These are phyloP conservation scores for Kwoniella mangroviensis DNA, from an alignment of 768 basidiomycete genomes.

Conservation along the genomic window DNA sequence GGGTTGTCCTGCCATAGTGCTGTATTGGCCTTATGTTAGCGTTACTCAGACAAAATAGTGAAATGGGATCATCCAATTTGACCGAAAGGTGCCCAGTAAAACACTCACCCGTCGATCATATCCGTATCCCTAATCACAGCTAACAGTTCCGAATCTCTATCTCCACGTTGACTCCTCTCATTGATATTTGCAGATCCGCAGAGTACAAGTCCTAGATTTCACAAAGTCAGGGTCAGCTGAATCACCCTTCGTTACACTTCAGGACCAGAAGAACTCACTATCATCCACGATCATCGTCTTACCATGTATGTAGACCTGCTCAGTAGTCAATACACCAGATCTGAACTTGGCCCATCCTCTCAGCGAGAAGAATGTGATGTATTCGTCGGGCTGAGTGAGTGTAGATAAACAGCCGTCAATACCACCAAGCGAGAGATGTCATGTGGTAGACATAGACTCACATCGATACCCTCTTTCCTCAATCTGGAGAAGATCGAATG, in stretches of 20 bases:
- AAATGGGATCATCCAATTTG: background rate
- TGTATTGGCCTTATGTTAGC: constrained; percentile 47
- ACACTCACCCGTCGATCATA: constrained; percentile 82
- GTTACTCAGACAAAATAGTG: too few species aligned
- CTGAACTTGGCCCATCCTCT: constrained; percentile 92
- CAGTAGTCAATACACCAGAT: constrained; percentile 80
- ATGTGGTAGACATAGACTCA: constrained; percentile 58
- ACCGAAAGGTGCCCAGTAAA: background rate
- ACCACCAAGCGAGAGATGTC: too few species aligned
- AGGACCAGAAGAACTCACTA: constrained; percentile 59
- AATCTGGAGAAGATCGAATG: constrained; percentile 87
- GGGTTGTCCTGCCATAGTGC: constrained; percentile 90
- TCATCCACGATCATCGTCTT: constrained; percentile 91
- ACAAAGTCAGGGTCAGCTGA: background rate
- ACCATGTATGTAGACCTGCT: constrained; percentile 91
- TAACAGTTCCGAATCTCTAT: constrained; percentile 94
- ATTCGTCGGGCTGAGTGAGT: constrained; percentile 77
- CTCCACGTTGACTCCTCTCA: constrained; percentile 91
- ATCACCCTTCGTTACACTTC: background rate
- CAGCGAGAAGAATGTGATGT: constrained; percentile 87
- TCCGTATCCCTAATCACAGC: constrained; percentile 94
- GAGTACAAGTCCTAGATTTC: constrained; percentile 44
- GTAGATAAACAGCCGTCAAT: background rate
- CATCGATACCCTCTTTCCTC: constrained; percentile 84
- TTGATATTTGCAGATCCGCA: constrained; percentile 88